These are phyloP conservation scores for Keithomyces neogunnii DNA, from an alignment of 2,329 filamentous ascomycete species.

Conservation along the genomic window DNA sequence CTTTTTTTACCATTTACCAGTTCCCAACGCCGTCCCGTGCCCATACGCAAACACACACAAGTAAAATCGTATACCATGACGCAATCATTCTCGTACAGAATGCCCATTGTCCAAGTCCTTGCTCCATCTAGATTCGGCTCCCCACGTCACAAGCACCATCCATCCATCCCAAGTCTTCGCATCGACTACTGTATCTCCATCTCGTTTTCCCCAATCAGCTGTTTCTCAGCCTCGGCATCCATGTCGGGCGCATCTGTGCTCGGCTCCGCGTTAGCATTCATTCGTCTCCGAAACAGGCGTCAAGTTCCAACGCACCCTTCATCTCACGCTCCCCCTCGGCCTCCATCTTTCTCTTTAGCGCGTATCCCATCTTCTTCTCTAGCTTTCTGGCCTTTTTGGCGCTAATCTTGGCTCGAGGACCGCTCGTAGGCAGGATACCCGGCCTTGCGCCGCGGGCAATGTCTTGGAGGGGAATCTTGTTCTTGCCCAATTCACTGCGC, in stretches of 20 bases:
- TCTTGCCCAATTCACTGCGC: conserved; percentile 26
- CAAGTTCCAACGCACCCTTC: conserved; percentile 29
- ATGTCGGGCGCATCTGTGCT: conserved; percentile 12
- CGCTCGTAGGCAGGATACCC: conserved; percentile 47
- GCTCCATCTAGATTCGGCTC: no score
- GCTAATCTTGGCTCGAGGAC: conserved; percentile 41
- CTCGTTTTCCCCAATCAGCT: conserved; percentile 12
- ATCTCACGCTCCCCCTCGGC: conserved; percentile 41
- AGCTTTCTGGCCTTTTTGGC: conserved; percentile 49
- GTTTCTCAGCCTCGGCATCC: conserved; percentile 3
- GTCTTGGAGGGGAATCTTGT: conserved; percentile 34
- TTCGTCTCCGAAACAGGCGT: not conserved
- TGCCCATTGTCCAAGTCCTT: not conserved
- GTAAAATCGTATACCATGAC: not conserved
- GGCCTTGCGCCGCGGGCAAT: conserved; percentile 40
- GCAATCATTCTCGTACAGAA: not conserved
- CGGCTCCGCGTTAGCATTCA: not conserved
- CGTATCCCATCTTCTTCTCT: conserved; percentile 44
- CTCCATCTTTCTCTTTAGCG: conserved; percentile 43
- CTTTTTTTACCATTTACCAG: not conserved
- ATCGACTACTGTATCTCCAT: conserved; percentile 14
- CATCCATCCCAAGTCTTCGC: not conserved
- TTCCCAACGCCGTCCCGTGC: not conserved
- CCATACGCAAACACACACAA: not conserved
- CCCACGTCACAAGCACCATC: not conserved